Evolutionary conservation across 2,329 filamentous ascomycete species (phyloP).

Genomic region (Exserohilum turcica): DNA sequence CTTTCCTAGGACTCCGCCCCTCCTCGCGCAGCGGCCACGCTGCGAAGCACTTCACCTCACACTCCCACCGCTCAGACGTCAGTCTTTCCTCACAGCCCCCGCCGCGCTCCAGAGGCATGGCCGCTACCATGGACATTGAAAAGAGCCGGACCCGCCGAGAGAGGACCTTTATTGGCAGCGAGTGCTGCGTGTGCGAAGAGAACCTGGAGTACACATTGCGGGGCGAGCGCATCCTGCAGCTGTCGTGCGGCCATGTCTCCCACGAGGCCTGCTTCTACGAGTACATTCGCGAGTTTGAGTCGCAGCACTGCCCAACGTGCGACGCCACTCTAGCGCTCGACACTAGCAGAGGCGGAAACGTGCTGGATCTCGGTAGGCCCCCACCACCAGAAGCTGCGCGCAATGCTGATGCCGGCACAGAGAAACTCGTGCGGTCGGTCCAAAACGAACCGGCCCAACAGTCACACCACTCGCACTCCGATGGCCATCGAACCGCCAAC

Average conservation of each 20-base stretch:
- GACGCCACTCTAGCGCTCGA: constrained; percentile 90
- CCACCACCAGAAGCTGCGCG: constrained; percentile 25
- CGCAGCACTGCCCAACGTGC: constrained; percentile 92
- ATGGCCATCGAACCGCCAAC: constrained; percentile 50
- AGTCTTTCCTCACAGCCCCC: constrained; percentile 36
- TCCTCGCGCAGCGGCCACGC: constrained; percentile 43
- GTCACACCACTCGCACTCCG: constrained; percentile 21
- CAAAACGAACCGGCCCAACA: constrained; percentile 63
- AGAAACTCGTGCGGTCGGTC: constrained; percentile 89
- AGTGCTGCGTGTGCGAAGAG: constrained; percentile 96
- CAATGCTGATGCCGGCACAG: constrained; percentile 55
- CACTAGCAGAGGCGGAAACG: constrained; percentile 87
- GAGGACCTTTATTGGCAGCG: constrained; percentile 90
- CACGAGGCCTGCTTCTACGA: constrained; percentile 99
- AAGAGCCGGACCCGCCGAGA: constrained; percentile 81
- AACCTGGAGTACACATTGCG: constrained; percentile 92
- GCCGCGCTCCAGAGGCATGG: constrained; percentile 55
- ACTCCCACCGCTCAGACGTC: constrained; percentile 30
- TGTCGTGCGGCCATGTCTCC: constrained; percentile 94
- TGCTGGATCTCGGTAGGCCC: constrained; percentile 75
- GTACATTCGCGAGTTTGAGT: constrained; percentile 92
- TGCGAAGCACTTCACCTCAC: constrained; percentile 27
- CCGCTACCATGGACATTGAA: constrained; percentile 74
- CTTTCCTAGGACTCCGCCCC: constrained; percentile 48
- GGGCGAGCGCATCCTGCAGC: constrained; percentile 91